phyloP scores from a whole-genome alignment of 371 early-diverging fungal species.

The Saksenaea vasiformis region DNA sequence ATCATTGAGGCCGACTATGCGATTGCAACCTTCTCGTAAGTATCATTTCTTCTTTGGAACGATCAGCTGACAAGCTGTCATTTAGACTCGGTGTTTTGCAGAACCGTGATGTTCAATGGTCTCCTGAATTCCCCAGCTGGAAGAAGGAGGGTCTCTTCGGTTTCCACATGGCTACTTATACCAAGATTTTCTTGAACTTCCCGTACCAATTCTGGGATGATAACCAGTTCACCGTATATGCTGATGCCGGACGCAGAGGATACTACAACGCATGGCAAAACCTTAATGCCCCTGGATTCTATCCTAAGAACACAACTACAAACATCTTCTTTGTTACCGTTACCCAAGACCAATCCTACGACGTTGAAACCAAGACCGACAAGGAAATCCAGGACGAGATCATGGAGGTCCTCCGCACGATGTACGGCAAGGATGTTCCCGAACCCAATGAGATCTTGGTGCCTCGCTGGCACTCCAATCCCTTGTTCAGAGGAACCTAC shows the following conservation, averaged over 20 bases:
- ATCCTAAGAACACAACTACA: constrained; percentile 23
- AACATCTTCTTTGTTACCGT: constrained; percentile 39
- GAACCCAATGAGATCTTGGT: constrained; percentile 30
- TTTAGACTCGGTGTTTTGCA: constrained; percentile 47
- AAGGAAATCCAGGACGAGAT: constrained; percentile 31
- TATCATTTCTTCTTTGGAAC: neutral
- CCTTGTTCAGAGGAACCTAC: constrained; percentile 39
- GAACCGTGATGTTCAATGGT: constrained; percentile 41
- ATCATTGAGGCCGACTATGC: constrained; percentile 48
- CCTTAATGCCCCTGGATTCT: constrained; percentile 29
- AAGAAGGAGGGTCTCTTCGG: constrained; percentile 45
- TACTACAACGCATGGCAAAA: constrained; percentile 39
- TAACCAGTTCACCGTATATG: constrained; percentile 44
- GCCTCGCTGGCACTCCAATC: constrained; percentile 40
- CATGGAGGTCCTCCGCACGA: constrained; percentile 30
- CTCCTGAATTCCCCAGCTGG: constrained; percentile 43
- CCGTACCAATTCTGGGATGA: constrained; percentile 50
- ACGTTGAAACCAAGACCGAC: constrained; percentile 27
- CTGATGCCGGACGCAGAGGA: constrained; percentile 40
- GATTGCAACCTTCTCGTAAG: constrained; percentile 50
- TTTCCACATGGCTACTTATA: constrained; percentile 55
- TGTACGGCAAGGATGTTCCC: constrained; percentile 40
- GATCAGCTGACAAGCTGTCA: neutral
- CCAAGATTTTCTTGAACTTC: constrained; percentile 52
- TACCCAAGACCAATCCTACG: constrained; percentile 35